Evolutionary conservation across 352 stramenopile species (phyloP), one percentile per base, ranked within the genome.

Genomic region (Phytophthora rubi): DNA sequence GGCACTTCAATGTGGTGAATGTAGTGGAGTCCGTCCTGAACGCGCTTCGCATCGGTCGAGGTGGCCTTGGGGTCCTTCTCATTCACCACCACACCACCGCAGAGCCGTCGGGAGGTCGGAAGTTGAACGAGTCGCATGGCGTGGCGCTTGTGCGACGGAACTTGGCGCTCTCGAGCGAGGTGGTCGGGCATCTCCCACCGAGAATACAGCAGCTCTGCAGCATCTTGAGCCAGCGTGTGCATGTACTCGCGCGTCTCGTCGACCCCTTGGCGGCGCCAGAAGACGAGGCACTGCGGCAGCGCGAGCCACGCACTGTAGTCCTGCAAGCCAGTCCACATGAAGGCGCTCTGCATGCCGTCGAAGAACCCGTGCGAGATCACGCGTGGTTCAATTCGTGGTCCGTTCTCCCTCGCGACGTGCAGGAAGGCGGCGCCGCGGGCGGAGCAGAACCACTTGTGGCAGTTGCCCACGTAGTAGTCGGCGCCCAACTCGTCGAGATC

Each of bases 381-480:
- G 6, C 89, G 89, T 8, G 95, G 95, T 2, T 70, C 30, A 15
- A 90, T 71, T 8, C 16, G 18, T 15, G 62, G 73, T 8, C 62
- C 62, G 16, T 68, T 21, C 2, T 62, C 47, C 23, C 16, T 57
- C 67, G 73, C 89, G 53, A 89, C 86, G 32, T 98, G 92, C 45
- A 98, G 65, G 65, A 98, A 90, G 0, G 88, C 96, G 0, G 91
- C 89, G 4, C 94, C 94, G 45, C 92, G 86, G 4, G 94, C 85
- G 15, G 92, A 91, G 28, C 89, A 95, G 39, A 98, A 93, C 94
- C 95, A 98, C 70, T 99, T 98, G 81, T 99, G 96, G 71, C 90
- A 97, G 78, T 98, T 98, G 32, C 88, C 88, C 2, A 95, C 79
- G 74, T 98, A 99, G 68, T 97, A 97, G 71, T 98, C 94, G 23